Percentiles rank a stretch among this genome's conserved stretches.
Conservation (phyloP, 2,329 filamentous ascomycete species). For the Alternaria arborescens region DNA sequence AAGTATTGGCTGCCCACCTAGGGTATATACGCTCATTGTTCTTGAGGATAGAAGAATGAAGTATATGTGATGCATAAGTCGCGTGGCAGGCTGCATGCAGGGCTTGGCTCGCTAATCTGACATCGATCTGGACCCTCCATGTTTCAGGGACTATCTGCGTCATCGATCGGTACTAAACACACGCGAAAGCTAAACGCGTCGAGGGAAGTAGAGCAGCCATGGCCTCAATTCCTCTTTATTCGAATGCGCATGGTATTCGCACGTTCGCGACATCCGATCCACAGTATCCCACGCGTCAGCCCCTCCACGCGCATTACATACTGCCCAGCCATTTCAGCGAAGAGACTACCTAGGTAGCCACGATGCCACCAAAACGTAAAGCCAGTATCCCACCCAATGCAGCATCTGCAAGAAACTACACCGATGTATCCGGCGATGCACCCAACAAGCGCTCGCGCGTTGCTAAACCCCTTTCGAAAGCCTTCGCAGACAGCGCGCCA, state of each 20-base stretch:
- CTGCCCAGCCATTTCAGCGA: background rate
- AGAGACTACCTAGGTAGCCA: background rate
- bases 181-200: constrained; percentile 29
- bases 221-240: background rate
- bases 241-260: background rate
- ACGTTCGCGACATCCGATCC: background rate
- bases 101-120: constrained; percentile 33
- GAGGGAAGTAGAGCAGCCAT: background rate
- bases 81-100: background rate
- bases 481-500: constrained; percentile 26
- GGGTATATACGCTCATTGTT: too few species aligned
- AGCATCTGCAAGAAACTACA: constrained; percentile 42
- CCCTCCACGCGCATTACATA: background rate
- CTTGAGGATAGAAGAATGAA: background rate
- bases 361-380: constrained; percentile 34
- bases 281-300: background rate
- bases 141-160: constrained; percentile 39
- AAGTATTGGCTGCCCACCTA: too few species aligned
- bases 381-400: constrained; percentile 43
- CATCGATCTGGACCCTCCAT: constrained; percentile 30
- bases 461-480: constrained; percentile 40
- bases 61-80: background rate
- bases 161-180: constrained; percentile 35
- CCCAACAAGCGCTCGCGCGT: constrained; percentile 50
- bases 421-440: constrained; percentile 43